These are phyloP conservation scores for Aspergillus alliaceus DNA, from an alignment of 2,329 filamentous ascomycete genomes.

Conservation along the genomic window DNA sequence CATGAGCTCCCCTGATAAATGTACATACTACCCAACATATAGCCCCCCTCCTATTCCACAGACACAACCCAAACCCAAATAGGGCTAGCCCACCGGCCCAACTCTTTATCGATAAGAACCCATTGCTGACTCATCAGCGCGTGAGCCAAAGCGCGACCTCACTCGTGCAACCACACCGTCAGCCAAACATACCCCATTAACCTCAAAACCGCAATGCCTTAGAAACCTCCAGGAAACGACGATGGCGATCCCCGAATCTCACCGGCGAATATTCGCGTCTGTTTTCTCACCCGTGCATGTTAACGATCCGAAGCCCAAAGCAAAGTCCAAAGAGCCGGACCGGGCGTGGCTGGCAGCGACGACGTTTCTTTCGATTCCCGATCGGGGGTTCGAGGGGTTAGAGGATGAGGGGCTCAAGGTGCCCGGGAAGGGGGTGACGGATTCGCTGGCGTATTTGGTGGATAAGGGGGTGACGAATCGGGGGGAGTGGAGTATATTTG, in stretches of 20 bases:
- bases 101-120: neutral
- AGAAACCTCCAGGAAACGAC: slow-evolving; percentile 2
- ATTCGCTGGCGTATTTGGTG: slow-evolving; percentile 36
- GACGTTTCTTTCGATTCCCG: slow-evolving; percentile 39
- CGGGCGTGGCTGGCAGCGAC: slow-evolving; percentile 44
- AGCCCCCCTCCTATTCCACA: neutral
- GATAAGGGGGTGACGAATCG: slow-evolving; percentile 9
- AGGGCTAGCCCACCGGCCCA: neutral
- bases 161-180: neutral
- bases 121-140: neutral
- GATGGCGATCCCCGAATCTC: slow-evolving; percentile 24
- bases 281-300: slow-evolving; percentile 43
- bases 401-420: slow-evolving; percentile 17
- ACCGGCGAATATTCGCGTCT: slow-evolving; percentile 44
- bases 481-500: slow-evolving; percentile 32
- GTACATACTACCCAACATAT: too few species aligned
- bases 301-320: slow-evolving; percentile 31
- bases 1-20: too few species aligned
- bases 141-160: neutral
- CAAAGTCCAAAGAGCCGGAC: slow-evolving; percentile 25
- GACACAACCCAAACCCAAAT: neutral
- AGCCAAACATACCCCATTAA: neutral
- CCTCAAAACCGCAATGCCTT: neutral
- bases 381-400: slow-evolving; percentile 30
- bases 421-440: slow-evolving; percentile 29